Conservation (phyloP, 169 alveolate species). For the Eimeria maxima region DNA sequence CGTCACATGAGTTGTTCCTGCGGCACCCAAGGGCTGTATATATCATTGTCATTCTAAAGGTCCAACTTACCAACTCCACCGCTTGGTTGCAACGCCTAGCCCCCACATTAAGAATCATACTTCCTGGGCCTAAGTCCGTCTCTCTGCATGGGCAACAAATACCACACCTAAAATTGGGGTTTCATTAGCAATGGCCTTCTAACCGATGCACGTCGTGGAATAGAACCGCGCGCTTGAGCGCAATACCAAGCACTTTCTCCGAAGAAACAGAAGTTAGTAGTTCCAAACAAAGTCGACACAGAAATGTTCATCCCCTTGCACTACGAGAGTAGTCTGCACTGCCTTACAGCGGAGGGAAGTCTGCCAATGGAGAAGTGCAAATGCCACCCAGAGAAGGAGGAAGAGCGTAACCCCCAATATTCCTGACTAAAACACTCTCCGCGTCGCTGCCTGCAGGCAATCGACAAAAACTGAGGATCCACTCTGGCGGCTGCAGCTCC, state of each 20-base stretch:
- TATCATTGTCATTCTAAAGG: neutral
- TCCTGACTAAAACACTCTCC: slow-evolving; percentile 36
- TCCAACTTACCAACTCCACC: slow-evolving; percentile 35
- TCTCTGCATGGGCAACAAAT: slow-evolving; percentile 33
- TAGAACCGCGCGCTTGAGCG: neutral
- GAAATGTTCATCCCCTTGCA: neutral
- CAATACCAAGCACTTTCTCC: neutral
- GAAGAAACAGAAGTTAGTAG: neutral
- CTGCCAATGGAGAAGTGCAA: slow-evolving; percentile 68
- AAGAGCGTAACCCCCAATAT: slow-evolving; percentile 65
- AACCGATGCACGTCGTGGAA: neutral
- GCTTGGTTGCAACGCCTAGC: slow-evolving; percentile 75
- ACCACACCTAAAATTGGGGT: neutral
- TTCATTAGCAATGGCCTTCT: neutral
- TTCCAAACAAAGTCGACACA: neutral
- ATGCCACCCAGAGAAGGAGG: slow-evolving; percentile 78
- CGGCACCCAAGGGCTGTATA: neutral
- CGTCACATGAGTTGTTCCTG: neutral
- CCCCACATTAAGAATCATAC: slow-evolving; percentile 51
- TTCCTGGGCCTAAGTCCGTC: slow-evolving; percentile 74
- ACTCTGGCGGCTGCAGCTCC: neutral
- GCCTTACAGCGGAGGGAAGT: slow-evolving; percentile 64
- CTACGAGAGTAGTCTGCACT: neutral
- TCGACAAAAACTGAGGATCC: neutral
- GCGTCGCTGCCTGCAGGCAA: slow-evolving; percentile 57